Percentiles rank a stretch among this genome's conserved stretches.
phyloP scores from a whole-genome alignment of 2,329 filamentous ascomycete genomes.

The Pseudogymnoascus sp. region DNA sequence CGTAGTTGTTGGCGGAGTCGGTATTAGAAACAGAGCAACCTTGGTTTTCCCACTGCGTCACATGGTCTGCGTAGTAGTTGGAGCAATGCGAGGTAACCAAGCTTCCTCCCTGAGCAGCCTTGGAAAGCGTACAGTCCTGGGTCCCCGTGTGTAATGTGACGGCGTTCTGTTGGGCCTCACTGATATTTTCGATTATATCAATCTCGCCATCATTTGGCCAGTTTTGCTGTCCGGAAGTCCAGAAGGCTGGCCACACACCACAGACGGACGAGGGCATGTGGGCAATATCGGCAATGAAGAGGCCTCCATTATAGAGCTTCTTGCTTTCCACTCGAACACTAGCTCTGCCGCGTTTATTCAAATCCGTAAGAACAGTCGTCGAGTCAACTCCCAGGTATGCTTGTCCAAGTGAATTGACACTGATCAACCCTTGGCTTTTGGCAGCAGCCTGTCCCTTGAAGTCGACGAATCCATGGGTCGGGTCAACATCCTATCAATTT shows the following conservation, averaged over 20 bases:
- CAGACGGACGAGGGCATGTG: slow-evolving; percentile 36
- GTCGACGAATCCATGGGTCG: slow-evolving; percentile 65
- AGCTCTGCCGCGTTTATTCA: slow-evolving; percentile 31
- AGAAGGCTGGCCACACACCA: slow-evolving; percentile 17
- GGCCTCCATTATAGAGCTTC: slow-evolving; percentile 37
- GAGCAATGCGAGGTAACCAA: slow-evolving; percentile 18
- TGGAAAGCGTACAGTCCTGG: slow-evolving; percentile 32
- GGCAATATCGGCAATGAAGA: slow-evolving; percentile 40
- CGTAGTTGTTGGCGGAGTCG: slow-evolving; percentile 20
- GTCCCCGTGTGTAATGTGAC: slow-evolving; percentile 20
- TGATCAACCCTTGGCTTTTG: slow-evolving; percentile 49
- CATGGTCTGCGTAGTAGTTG: slow-evolving; percentile 16
- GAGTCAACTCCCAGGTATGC: slow-evolving; percentile 40
- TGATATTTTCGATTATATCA: slow-evolving; percentile 49
- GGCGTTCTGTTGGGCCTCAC: slow-evolving; percentile 30
- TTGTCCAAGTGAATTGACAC: slow-evolving; percentile 44
- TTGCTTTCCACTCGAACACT: slow-evolving; percentile 39
- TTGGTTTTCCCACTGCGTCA: slow-evolving; percentile 35
- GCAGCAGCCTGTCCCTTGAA: slow-evolving; percentile 55
- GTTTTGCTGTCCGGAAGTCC: slow-evolving; percentile 24
- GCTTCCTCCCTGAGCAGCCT: slow-evolving; percentile 12
- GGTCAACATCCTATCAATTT: slow-evolving; percentile 41
- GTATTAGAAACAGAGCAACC: slow-evolving; percentile 17
- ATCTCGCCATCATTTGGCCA: slow-evolving; percentile 23
- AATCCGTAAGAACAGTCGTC: slow-evolving; percentile 30